Evolutionary conservation across 2,329 filamentous ascomycete species (phyloP).

Genomic region (Colletotrichum euphorbiae): DNA sequence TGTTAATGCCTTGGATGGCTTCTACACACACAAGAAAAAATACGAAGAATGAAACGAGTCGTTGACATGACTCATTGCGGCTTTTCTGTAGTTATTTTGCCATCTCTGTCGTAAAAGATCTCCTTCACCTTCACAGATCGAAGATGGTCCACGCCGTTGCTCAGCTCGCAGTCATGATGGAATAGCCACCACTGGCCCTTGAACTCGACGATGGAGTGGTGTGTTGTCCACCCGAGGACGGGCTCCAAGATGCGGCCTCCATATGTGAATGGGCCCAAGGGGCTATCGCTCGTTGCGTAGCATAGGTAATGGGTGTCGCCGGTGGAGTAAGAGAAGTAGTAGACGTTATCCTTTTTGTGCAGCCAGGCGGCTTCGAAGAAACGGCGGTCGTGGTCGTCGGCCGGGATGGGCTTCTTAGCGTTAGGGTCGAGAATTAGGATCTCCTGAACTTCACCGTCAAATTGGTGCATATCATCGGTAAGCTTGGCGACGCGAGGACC

Average conservation of each 20-base stretch:
- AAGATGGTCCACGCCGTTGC: conserved; percentile 76
- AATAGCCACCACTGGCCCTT: conserved; percentile 79
- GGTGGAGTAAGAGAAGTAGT: conserved; percentile 84
- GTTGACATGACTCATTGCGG: conserved; percentile 41
- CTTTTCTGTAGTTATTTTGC: conserved; percentile 65
- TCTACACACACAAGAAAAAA: background rate
- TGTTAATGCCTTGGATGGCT: background rate
- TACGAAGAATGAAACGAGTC: background rate
- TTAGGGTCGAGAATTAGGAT: conserved; percentile 73
- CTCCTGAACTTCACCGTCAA: conserved; percentile 67
- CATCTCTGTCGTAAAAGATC: conserved; percentile 76
- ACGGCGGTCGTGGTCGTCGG: conserved; percentile 77
- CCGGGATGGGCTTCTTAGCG: conserved; percentile 67
- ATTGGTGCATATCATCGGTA: conserved; percentile 72
- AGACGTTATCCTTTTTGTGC: conserved; percentile 76
- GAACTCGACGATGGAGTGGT: conserved; percentile 83
- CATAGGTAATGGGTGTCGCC: conserved; percentile 81
- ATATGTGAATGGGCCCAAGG: conserved; percentile 79
- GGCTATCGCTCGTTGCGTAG: conserved; percentile 74
- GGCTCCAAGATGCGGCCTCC: conserved; percentile 78
- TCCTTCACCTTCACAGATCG: conserved; percentile 80
- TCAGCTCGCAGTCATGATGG: conserved; percentile 79
- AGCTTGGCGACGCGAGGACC: conserved; percentile 75
- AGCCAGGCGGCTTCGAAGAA: conserved; percentile 88
- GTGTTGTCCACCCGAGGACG: conserved; percentile 84